phyloP scores from a whole-genome alignment of 225 moss, liverwort and hornwort genomes.

The Takakia lepidozioides region DNA sequence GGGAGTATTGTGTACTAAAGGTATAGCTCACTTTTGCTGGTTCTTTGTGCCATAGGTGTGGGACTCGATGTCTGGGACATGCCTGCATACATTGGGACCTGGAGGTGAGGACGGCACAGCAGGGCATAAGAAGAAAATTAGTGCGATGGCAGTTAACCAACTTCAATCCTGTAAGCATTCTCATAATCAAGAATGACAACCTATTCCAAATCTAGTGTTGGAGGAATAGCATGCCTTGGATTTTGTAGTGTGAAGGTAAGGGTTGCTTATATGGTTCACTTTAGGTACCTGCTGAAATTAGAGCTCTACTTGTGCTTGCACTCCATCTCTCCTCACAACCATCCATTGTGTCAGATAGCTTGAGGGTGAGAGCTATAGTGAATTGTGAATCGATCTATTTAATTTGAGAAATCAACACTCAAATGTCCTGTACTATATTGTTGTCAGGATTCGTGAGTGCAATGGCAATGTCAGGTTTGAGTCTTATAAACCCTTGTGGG shows the following conservation, averaged over 20 bases:
- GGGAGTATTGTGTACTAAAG: too few relatives aligned
- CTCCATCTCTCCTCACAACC: not conserved
- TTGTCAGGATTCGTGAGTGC: too few relatives aligned
- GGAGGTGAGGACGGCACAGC: constrained; percentile 48
- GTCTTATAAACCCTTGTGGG: too few relatives aligned
- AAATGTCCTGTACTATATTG: too few relatives aligned
- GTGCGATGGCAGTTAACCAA: constrained; percentile 75
- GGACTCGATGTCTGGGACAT: constrained; percentile 66
- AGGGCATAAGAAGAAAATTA: constrained; percentile 83
- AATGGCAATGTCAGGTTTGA: too few relatives aligned
- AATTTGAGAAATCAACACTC: too few relatives aligned
- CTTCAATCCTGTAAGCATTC: constrained; percentile 52
- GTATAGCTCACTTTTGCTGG: too few relatives aligned
- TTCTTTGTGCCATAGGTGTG: constrained; percentile 44
- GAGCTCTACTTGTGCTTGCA: not conserved
- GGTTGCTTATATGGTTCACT: not conserved
- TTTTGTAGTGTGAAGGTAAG: not conserved
- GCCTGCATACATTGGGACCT: constrained; percentile 72
- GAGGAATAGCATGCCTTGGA: too few relatives aligned
- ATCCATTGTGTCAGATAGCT: too few relatives aligned
- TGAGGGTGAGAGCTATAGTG: too few relatives aligned
- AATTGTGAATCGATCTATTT: too few relatives aligned
- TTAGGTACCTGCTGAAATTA: not conserved
- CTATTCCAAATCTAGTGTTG: too few relatives aligned
- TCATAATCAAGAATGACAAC: not conserved